Evolutionary conservation across 768 basidiomycete species (phyloP).

Genomic region (Rhodosporidiobolus odoratus): DNA sequence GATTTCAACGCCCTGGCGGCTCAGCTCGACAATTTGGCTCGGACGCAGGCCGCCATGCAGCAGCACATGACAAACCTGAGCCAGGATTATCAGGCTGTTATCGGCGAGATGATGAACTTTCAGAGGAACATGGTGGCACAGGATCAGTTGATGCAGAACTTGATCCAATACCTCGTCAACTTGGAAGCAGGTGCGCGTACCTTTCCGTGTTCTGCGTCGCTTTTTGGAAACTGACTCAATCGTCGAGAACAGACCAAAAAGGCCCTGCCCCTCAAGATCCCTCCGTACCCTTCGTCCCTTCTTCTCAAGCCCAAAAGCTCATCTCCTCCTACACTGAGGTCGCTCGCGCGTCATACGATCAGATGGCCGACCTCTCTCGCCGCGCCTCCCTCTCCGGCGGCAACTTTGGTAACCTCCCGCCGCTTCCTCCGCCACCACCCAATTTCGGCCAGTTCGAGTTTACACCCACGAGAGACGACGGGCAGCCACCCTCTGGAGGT

Average conservation of each 20-base stretch:
- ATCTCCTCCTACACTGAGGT: conserved; percentile 54
- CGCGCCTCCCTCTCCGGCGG: conserved; percentile 49
- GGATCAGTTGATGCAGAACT: conserved; percentile 72
- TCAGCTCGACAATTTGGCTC: conserved; percentile 53
- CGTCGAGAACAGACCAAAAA: conserved; percentile 27
- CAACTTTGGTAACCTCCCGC: conserved; percentile 13
- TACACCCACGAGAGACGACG: background rate
- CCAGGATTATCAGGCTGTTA: conserved; percentile 62
- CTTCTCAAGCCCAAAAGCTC: conserved; percentile 41
- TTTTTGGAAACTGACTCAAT: background rate
- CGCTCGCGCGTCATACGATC: conserved; percentile 63
- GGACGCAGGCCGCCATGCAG: conserved; percentile 55
- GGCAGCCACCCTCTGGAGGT: background rate
- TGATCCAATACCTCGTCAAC: conserved; percentile 75
- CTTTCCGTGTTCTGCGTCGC: background rate
- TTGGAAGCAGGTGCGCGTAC: conserved; percentile 57
- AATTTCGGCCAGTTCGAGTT: conserved; percentile 30
- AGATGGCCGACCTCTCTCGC: conserved; percentile 72
- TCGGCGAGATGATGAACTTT: conserved; percentile 66
- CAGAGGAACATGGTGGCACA: conserved; percentile 74
- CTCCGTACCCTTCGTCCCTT: conserved; percentile 35
- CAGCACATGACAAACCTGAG: conserved; percentile 59
- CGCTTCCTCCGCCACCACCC: conserved; percentile 27
- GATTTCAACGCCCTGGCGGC: conserved; percentile 50
- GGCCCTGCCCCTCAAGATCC: conserved; percentile 22